Base-by-base conservation (phyloP, 2,329 filamentous ascomycete genomes). In the Phyllosticta citriasiana region DNA sequence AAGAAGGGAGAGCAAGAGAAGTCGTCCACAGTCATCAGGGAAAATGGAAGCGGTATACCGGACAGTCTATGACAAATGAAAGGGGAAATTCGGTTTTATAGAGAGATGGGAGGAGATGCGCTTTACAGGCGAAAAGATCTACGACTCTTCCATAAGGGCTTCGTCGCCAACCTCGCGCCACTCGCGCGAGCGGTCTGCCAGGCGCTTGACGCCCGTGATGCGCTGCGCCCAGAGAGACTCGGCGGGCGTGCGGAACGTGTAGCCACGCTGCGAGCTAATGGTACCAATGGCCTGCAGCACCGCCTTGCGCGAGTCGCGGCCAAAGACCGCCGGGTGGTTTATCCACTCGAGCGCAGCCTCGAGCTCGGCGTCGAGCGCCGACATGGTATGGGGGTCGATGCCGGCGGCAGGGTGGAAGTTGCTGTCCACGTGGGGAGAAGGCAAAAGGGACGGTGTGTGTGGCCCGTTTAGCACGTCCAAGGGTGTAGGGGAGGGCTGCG, bases 211-310 rank as follows among this genome's bases (percentile, higher is more conserved):
- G 25, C 94, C 94, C 14, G 81, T 76, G 22, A 97, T 88, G 47
- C 94, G 84, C 51, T 83, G 83, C 1, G 94, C 91, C 91, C 93
- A 97, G 30, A 97, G 82, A 33, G 85, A 84, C 78, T 99, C 94
- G 5, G 93, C 88, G 0, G 91, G 86, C 2, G 92, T 94, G 57
- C 93, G 86, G 82, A 93, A 97, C 0, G 94, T 97, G 72, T 93
- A 96, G 10, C 88, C 92, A 55, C 94, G 84, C 76, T 99, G 94
- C 6, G 89, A 95, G 70, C 89, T 94, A 67, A 99, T 97, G 64
- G 97, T 92, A 6, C 94, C 93, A 66, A 99, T 97, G 16, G 92
- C 91, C 74, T 99, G 94, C 25, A 99, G 80, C 2, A 99, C 92
- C 4, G 93, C 91, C 78, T 99, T 99, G 69, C 94, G 87, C 62